Conservation (phyloP, 768 basidiomycete species). For the Phylloporus arenicola region DNA sequence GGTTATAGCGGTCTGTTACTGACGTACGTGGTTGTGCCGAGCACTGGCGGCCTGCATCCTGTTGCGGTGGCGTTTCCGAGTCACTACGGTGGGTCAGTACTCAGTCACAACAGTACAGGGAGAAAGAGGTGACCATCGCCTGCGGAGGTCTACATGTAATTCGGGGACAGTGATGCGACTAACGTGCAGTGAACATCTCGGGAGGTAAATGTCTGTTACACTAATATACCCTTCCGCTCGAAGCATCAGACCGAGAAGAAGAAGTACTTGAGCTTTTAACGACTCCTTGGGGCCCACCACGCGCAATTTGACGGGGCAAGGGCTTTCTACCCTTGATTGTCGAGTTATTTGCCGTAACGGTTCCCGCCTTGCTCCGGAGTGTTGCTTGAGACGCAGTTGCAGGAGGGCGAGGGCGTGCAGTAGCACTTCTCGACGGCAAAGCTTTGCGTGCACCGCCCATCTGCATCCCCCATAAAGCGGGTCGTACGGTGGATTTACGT, state of each 20-base stretch:
- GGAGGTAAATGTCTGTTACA: not conserved
- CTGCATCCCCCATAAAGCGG: slow-evolving; percentile 8
- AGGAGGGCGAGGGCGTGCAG: slow-evolving; percentile 8
- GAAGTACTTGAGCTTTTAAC: slow-evolving; percentile 20
- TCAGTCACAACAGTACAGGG: not conserved
- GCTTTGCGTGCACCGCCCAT: slow-evolving; percentile 11
- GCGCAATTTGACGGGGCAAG: slow-evolving; percentile 7
- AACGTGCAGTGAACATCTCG: slow-evolving; percentile 21
- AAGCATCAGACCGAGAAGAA: slow-evolving; percentile 25
- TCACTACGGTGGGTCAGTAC: not conserved
- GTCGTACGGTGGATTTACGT: slow-evolving; percentile 26
- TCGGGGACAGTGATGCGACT: slow-evolving; percentile 9
- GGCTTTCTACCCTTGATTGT: slow-evolving; percentile 13
- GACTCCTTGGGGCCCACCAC: slow-evolving; percentile 10
- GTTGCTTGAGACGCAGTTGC: slow-evolving; percentile 8
- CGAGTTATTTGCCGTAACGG: slow-evolving; percentile 5
- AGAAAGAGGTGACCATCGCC: not conserved
- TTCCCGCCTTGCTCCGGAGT: slow-evolving; percentile 7
- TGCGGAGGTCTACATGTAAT: slow-evolving; percentile 4
- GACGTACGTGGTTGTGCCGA: not conserved
- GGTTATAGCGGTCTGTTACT: not conserved
- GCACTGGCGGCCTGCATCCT: not conserved
- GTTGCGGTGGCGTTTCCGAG: not conserved
- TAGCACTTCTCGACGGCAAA: slow-evolving; percentile 8
- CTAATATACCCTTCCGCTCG: slow-evolving; percentile 16